Evolutionary conservation across 2,329 filamentous ascomycete genomes (phyloP), one percentile per base, ranked within the genome.

Genomic region (Colletotrichum sp.): DNA sequence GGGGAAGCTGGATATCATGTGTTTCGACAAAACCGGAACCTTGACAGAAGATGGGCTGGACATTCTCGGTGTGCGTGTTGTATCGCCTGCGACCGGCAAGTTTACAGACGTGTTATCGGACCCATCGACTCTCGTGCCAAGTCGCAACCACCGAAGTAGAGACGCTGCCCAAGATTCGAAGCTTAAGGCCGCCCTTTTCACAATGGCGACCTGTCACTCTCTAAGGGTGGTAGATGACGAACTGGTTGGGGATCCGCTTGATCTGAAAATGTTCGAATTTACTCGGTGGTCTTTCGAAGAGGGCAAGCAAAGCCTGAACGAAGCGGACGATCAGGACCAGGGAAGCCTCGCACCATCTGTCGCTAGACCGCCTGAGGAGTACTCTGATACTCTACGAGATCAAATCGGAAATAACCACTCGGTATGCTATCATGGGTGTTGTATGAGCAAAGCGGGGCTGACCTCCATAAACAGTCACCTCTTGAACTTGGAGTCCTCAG

Each of bases 1-100:
- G 19, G 97, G 98, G 66, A 99, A 99, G 84, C 87, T 99, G 6
- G 97, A 99, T 82, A 92, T 99, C 13, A 95, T 99, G 86, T 98
- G 96, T 85, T 99, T 99, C 79, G 97, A 99, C 86, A 99, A 99
- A 86, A 99, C 97, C 1, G 97, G 97, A n/a, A 99, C 97, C 0
- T 87, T 99, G 70, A 99, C 97, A 0, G 97, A 99, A 84, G 97
- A 99, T 83, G 97, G 97, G 0, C 87, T 99, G 57, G 98, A 99
- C 83, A 95, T 99, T 22, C 89, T 99, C 15, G 97, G 97, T 15
- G 92, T 98, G 25, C 92, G 95, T 39, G 92, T 97, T 8, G 95
- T 95, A 12, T 92, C 94, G 72, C 88, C 90, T 65, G 89, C 90
- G 2, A 85, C 86, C 5, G 88, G 90, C 55, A 86, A 90, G 69